Conservation (phyloP, 768 basidiomycete genomes). For the Podaxis sp. region DNA sequence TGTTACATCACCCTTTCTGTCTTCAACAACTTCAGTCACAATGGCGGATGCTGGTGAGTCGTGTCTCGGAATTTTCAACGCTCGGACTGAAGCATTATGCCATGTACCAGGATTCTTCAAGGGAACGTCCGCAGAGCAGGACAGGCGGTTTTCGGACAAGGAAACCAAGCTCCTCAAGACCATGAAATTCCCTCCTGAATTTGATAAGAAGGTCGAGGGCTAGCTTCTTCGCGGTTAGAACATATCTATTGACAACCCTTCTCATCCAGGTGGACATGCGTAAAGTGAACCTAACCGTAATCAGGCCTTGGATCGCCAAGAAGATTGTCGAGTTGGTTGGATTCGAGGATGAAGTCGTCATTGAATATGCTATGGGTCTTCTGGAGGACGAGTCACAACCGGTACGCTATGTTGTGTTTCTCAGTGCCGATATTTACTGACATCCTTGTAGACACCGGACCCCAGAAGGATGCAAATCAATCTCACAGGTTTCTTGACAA, state of each 20-base stretch:
- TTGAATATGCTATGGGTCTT: conserved; percentile 95
- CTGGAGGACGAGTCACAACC: conserved; percentile 83
- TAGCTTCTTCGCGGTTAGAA: neutral
- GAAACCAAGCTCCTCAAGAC: conserved; percentile 84
- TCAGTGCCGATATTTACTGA: neutral
- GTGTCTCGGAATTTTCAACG: neutral
- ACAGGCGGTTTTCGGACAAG: conserved; percentile 93
- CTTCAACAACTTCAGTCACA: conserved; percentile 2
- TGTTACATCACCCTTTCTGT: neutral
- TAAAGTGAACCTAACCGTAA: conserved; percentile 90
- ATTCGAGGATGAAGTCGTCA: conserved; percentile 95
- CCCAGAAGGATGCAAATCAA: conserved; percentile 96
- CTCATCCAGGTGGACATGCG: conserved; percentile 80
- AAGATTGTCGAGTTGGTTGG: conserved; percentile 88
- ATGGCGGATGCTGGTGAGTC: conserved; percentile 21
- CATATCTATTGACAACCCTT: neutral
- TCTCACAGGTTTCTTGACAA: conserved; percentile 89
- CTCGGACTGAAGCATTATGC: neutral
- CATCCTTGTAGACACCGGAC: conserved; percentile 68
- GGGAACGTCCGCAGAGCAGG: conserved; percentile 88
- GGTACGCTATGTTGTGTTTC: conserved; percentile 43
- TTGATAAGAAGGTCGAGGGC: conserved; percentile 76
- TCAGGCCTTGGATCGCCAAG: conserved; percentile 94
- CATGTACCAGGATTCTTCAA: conserved; percentile 74
- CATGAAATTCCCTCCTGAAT: conserved; percentile 89